A percentile compares a stretch with the other conserved stretches of the same genome.
Evolutionary conservation across 2,329 filamentous ascomycete genomes (phyloP).

Genomic region (Penicillium sp.): DNA sequence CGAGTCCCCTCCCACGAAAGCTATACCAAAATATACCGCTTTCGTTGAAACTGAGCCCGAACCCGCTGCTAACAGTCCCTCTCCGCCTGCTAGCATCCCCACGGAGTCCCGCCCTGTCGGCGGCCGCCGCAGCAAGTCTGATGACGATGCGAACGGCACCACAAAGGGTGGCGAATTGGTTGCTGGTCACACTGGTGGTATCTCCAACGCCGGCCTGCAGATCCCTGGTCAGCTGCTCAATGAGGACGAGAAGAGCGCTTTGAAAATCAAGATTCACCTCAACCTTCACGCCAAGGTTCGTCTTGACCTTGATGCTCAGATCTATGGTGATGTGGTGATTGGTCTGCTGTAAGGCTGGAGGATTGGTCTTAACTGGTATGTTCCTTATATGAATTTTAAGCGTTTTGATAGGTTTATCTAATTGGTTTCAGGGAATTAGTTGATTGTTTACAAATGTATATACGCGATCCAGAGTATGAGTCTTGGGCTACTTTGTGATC

Average conservation of each 20-base stretch:
- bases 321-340: constrained; percentile 28
- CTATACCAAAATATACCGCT: not conserved
- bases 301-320: constrained; percentile 25
- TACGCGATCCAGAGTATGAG: not conserved
- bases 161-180: constrained; percentile 2
- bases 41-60: not conserved
- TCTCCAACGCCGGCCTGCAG: constrained; percentile 6
- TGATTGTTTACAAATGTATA: not conserved
- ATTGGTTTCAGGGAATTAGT: not conserved
- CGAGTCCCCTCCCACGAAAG: not conserved
- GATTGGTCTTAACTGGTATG: too few species aligned
- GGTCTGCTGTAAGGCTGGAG: constrained; percentile 18
- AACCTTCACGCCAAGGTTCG: constrained; percentile 26
- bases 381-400: not conserved
- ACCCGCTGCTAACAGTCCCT: not conserved
- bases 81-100: not conserved
- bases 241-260: constrained; percentile 15
- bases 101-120: constrained; percentile 4
- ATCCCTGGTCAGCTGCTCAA: constrained; percentile 10
- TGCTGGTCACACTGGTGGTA: not conserved
- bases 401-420: not conserved
- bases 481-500: not conserved
- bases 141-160: constrained; percentile 6
- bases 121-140: constrained; percentile 7
- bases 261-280: constrained; percentile 26